These are phyloP conservation scores for Emergomyces orientalis DNA, from an alignment of 2,329 filamentous ascomycete species.

Conservation along the genomic window DNA sequence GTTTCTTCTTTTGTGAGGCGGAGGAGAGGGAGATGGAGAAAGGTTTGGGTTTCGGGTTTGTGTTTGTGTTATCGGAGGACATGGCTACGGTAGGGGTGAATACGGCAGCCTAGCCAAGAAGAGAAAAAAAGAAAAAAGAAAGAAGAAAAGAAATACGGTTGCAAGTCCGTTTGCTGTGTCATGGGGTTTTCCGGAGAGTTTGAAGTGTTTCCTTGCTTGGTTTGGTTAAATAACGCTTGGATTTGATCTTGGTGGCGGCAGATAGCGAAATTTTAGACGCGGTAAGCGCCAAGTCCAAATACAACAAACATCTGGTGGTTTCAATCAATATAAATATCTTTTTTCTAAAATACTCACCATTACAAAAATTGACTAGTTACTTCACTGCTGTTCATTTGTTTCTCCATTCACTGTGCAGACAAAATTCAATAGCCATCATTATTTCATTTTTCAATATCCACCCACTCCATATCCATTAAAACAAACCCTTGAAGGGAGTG, in stretches of 20 bases:
- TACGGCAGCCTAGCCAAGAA: not conserved
- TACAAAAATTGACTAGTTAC: not conserved
- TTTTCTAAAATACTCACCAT: not conserved
- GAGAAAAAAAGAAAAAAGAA: not conserved
- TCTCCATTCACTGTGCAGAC: no score
- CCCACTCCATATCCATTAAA: no score
- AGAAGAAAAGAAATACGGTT: not conserved
- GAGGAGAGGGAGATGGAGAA: conserved; percentile 36
- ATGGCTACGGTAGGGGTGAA: not conserved
- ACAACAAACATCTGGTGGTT: no score
- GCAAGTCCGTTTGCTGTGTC: not conserved
- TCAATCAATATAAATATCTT: no score
- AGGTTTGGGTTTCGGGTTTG: conserved; percentile 32
- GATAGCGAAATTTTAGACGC: not conserved
- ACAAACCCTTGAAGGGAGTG: no score
- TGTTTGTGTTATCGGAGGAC: conserved; percentile 15
- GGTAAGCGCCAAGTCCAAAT: not conserved
- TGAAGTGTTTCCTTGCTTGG: not conserved
- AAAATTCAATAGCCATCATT: not conserved
- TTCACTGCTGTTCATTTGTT: no score
- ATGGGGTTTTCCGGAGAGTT: not conserved
- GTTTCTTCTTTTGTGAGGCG: conserved; percentile 25
- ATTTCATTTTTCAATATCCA: no score
- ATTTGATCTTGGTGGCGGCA: not conserved
- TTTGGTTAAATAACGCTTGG: not conserved